A percentile compares a stretch with the other conserved stretches of the same genome.
phyloP scores from a whole-genome alignment of 225 moss, liverwort and hornwort species.

The Lunularia cruciata region DNA sequence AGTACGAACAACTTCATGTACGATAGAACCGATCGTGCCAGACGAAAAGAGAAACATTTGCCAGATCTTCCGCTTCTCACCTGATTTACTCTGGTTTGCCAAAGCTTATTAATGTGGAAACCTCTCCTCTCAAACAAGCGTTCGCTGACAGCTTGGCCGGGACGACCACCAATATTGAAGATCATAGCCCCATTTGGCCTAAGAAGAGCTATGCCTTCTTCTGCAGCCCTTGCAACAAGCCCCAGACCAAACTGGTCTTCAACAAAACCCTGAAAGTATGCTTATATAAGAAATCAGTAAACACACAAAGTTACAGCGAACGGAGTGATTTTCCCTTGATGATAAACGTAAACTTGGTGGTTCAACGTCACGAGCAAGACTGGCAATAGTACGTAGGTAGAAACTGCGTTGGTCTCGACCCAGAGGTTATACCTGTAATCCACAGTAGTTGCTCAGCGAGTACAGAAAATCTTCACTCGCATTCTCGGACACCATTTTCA shows the following conservation, averaged over 20 bases:
- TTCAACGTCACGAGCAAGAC: no score
- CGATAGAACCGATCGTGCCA: no score
- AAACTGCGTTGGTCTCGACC: no score
- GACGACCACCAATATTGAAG: constrained; percentile 97
- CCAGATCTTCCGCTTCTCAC: constrained; percentile 27
- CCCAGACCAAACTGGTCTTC: constrained; percentile 99
- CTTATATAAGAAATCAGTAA: not conserved
- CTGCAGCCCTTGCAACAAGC: constrained; percentile 91
- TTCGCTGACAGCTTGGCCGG: constrained; percentile 95
- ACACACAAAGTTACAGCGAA: not conserved
- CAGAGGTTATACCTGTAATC: constrained; percentile 65
- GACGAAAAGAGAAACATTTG: no score
- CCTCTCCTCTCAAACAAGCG: constrained; percentile 86
- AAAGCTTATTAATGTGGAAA: constrained; percentile 83
- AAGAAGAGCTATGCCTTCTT: constrained; percentile 91
- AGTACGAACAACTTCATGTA: not conserved
- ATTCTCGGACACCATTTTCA: constrained; percentile 84
- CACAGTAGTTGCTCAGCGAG: constrained; percentile 96
- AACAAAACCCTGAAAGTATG: constrained; percentile 74
- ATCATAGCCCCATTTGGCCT: constrained; percentile 87
- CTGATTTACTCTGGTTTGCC: constrained; percentile 99
- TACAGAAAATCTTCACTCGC: constrained; percentile 92
- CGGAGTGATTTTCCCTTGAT: not conserved
- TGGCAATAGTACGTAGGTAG: no score
- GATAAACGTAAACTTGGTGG: not conserved